Evolutionary conservation across 2,329 filamentous ascomycete species (phyloP), one percentile per base, ranked within the genome.

Genomic region (Sporothrix globosa): DNA sequence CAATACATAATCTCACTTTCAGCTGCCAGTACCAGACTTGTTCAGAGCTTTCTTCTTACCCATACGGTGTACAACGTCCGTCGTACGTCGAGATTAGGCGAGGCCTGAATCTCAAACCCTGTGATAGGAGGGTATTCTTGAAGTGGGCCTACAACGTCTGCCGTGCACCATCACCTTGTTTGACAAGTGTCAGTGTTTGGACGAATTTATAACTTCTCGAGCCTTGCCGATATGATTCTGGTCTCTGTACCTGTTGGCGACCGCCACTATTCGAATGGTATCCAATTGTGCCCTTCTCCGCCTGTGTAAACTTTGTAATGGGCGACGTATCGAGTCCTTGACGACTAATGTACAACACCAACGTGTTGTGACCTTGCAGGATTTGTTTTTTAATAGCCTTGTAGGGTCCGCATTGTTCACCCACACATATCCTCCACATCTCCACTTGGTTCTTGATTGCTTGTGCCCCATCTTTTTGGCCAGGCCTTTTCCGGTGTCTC

Each of bases 391-490:
- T 34, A 34, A 34, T 34, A 24, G 52, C 24, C 27, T 34, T 19
- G 27, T 56, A 56, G 53, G 24, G 53, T 34, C 27, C 53, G 14
- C 24, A 56, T 30, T 30, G 24, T 56, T 24, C 58, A 44, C 58
- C n/a, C 58, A 27, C 34, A 17, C 39, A 63, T n/a, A 61, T 39
- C 58, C 58, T 46, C 58, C 58, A 27, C 41, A 34, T 17, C 11
- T 44, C 41, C 41, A 44, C 58, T 46, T 63, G n/a, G 58, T 39
- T 24, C 44, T 63, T 46, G 39, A 39, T n/a, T 30, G 27, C 5
- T 30, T 30, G 27, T 44, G 58, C 58, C 39, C 58, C 58, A 46
- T 63, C 21, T 24, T 63, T n/a, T 41, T 39, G n/a, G 34, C 41
- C 53, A 34, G 53, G 53, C 53, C 53, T n/a, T 17, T 17, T 39